Evolutionary conservation across 2,329 filamentous ascomycete species (phyloP), one percentile per base, ranked within the genome.

Genomic region (Penicillium corylophilum): DNA sequence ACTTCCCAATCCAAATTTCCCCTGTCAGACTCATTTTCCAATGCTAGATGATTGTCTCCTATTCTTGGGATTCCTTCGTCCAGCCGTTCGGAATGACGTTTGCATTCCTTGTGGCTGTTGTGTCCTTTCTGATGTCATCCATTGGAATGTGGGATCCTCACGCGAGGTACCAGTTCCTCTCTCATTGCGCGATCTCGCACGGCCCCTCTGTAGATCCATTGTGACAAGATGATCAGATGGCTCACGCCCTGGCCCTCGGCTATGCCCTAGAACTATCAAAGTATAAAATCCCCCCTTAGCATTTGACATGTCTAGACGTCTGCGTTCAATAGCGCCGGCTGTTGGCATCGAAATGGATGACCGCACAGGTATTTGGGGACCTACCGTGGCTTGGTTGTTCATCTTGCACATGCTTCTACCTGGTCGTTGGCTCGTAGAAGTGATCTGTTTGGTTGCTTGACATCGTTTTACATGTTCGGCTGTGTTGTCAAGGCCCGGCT

Each of bases 51-150:
- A n/a, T n/a, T n/a, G n/a, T n/a, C n/a, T 26, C 20, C 18, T 36
- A 13, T 12, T 6, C 26, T 43, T 8, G 36, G 29, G 33, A 45
- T 44, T 31, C 33, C 22, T 10, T 26, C 18, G 9, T 26, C 45
- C 47, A 55, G 47, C 50, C 47, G 35, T 44, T 42, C 23, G 53
- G 53, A 53, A 56, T 56, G 50, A 53, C 53, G 44, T 55, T 35
- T 9, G 40, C 53, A 55, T 55, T 53, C 53, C 33, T 44, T 28
- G n/a, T 16, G n/a, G 8, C 39, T 26, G 13, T 4, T 40, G 38
- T 41, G 13, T 18, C 36, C 5, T 39, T 7, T 16, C 22, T 56
- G 53, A 56, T 56, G 53, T 56, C 50, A 56, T 53, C 46, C 46
- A 16, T 44, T 18, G 41, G 53, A 55, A 55, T 55, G 53, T 44